Conservation (phyloP, 495 filamentous ascomycete species). For the Penicillium flavigenum region DNA sequence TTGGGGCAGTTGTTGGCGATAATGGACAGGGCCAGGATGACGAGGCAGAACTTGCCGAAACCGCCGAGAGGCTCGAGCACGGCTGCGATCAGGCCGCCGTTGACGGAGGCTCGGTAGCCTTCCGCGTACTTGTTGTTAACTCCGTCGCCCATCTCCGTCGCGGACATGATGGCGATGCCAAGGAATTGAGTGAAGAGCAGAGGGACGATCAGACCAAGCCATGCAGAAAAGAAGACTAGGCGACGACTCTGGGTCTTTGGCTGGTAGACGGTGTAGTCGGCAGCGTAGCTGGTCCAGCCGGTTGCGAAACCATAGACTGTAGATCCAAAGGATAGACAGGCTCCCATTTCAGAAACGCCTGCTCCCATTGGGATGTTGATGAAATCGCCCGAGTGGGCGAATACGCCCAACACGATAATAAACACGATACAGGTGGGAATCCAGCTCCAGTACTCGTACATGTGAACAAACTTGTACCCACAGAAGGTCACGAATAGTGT, state of each 20-base stretch:
- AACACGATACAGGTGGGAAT: conserved; percentile 77
- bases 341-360: conserved; percentile 62
- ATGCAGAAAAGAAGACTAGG: conserved; percentile 69
- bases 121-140: conserved; percentile 53
- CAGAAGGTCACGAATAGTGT: conserved; percentile 72
- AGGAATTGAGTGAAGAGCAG: conserved; percentile 79
- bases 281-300: conserved; percentile 77
- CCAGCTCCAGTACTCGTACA: conserved; percentile 78
- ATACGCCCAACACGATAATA: conserved; percentile 69
- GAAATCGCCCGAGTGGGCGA: conserved; percentile 75
- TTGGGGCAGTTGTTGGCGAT: conserved; percentile 88
- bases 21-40: conserved; percentile 75
- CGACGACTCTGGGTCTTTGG: conserved; percentile 56
- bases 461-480: conserved; percentile 79
- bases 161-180: conserved; percentile 70
- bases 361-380: conserved; percentile 61
- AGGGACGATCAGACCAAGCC: conserved; percentile 66
- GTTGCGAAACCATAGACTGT: conserved; percentile 76
- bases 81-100: conserved; percentile 69
- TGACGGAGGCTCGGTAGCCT: conserved; percentile 60
- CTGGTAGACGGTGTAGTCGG: conserved; percentile 85
- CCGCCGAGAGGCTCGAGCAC: conserved; percentile 67
- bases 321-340: conserved; percentile 69
- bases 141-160: conserved; percentile 49
- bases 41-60: conserved; percentile 81